Base-by-base conservation (phyloP, 1,284 basidiomycete genomes). In the Tetrapyrgos nigripes region DNA sequence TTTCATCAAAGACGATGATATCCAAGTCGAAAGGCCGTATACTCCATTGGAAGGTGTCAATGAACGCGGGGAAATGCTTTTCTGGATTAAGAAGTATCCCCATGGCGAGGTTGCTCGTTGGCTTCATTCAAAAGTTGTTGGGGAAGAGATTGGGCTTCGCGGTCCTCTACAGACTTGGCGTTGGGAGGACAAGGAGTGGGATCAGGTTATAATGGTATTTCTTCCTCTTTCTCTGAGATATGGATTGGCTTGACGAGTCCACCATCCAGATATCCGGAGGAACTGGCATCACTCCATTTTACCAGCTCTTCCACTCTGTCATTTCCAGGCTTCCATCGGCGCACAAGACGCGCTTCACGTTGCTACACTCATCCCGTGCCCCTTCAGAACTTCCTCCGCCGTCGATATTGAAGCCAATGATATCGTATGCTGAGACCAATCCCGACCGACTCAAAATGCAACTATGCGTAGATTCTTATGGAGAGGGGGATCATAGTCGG, bases 1-100 rank as follows among this genome's bases (percentile, higher is more conserved):
- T 19, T 94, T 83, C 69, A 80, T 94, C 69, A 94, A 94, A 66
- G 91, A 95, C 67, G 89, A 90, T 62, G 92, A 93, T 64, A 91
- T 95, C 21, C 93, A 94, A 72, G 91, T 94, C n/a, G 92, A 95
- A 68, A 75, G 93, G 51, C 86, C 92, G 3, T 95, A 93, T 68
- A 95, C 93, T 4, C 91, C 92, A 1, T 73, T 93, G 43, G 80
- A 86, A 63, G 88, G 91, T 13, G 76, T 92, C 23, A 86, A 89
- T 57, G 71, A 79, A 59, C 70, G 86, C 33, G 86, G 90, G 1
- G 74, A 78, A 51, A 86, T 92, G 79, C 74, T 75, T 46, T 83
- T 93, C 50, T 93, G 91, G 89, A 80, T 94, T 33, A 92, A 92
- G 74, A 84, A 79, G 62, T 95, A 94, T 65, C 81, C 84, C 0